Conservation (phyloP, 1,284 basidiomycete species). For the Ganoderma leucocontextum region DNA sequence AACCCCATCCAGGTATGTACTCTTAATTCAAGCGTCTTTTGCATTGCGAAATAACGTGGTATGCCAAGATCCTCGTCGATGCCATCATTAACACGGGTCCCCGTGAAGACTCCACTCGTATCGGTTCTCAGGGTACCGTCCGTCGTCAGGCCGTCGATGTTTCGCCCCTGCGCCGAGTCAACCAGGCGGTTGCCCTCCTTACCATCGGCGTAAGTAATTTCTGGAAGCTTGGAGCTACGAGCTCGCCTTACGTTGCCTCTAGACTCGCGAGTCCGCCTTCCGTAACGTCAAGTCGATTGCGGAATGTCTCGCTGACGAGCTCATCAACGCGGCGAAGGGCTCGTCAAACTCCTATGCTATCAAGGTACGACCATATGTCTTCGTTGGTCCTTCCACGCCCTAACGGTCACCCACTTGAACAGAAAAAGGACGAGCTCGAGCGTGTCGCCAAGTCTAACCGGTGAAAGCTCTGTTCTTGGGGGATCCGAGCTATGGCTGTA, state of each 20-base stretch:
- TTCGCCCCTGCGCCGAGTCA: constrained; percentile 97
- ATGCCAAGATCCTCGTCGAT: constrained; percentile 84
- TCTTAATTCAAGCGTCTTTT: background rate
- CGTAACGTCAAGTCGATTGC: constrained; percentile 99
- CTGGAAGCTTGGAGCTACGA: background rate
- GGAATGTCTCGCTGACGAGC: constrained; percentile 98
- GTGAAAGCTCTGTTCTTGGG: constrained; percentile 57
- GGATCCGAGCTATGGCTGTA: constrained; percentile 39
- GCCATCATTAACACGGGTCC: constrained; percentile 99
- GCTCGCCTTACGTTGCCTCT: constrained; percentile 20
- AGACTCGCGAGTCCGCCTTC: constrained; percentile 99
- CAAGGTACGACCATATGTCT: constrained; percentile 68
- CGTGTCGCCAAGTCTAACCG: constrained; percentile 99
- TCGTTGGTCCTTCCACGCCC: constrained; percentile 1
- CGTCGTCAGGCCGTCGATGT: constrained; percentile 99
- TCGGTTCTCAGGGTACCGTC: constrained; percentile 99
- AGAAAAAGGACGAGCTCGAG: constrained; percentile 97
- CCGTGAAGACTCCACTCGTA: constrained; percentile 99
- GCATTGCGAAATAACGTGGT: background rate
- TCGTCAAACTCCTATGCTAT: constrained; percentile 99
- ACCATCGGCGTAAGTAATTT: constrained; percentile 85
- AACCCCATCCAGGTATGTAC: constrained; percentile 95
- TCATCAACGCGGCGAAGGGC: constrained; percentile 99
- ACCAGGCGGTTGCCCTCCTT: constrained; percentile 96
- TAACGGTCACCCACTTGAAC: constrained; percentile 14